Base-by-base conservation (phyloP, 2,329 filamentous ascomycete species). In the Colletotrichum chrysophilum region DNA sequence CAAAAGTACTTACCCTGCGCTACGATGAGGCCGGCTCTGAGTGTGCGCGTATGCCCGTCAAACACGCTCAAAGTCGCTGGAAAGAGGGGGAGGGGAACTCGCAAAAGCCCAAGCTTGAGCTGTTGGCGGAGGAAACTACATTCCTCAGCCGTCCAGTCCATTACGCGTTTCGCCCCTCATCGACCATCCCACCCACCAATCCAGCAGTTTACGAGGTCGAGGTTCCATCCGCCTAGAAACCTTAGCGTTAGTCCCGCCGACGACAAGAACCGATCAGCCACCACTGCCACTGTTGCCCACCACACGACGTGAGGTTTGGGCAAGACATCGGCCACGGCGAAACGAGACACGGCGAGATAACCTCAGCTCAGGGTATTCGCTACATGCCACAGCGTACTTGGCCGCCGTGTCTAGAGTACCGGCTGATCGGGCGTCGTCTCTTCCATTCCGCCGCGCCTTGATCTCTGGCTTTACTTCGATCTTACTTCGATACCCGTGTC, bases 131-230 rank as follows among this genome's bases (percentile, higher is more conserved):
- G 52, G 28, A 36, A 52, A 70, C 32, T 67, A 62, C 68, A 70
- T 28, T 55, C 74, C 43, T 43, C 60, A 62, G 66, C 71, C 62
- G 24, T 28, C 26, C 55, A 18, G 62, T 60, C 43, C 71, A 76
- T 76, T 76, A 76, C 74, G 74, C 74, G 74, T 76, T 73, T 76
- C 71, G 74, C 74, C 74, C 74, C 74, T 76, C 71, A 38, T 66
- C 66, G 48, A 66, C 70, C 60, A 74, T 72, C 55, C 68, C 70
- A 71, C 68, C 68, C 65, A 52, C 62, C 64, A 74, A 74, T 52
- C 71, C 55, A 55, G 26, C 24, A 30, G 18, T 58, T 66, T 62
- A 61, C 62, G 36, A 43, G 60, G 26, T 32, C 32, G 70, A 76
- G 56, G 70, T 74, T 64, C 70, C 70, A 64, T 66, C 60, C 52